Percentiles rank a stretch among this genome's conserved stretches.
These are phyloP conservation scores for Sugiyamaella xylanicola DNA, from an alignment of 1,139 yeast genomes.

Conservation along the genomic window DNA sequence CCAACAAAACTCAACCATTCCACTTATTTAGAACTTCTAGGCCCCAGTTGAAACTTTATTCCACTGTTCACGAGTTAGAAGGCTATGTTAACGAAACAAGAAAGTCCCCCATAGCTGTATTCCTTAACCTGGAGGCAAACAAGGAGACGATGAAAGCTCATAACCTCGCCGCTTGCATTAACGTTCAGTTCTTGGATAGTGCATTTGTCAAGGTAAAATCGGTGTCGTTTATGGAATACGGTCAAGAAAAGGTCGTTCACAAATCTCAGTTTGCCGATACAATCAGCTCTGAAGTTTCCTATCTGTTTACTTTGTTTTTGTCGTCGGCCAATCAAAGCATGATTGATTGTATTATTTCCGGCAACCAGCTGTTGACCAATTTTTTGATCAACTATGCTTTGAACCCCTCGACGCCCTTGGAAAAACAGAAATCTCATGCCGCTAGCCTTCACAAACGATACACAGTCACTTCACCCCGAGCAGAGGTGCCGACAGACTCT, in stretches of 20 bases:
- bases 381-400: slow-evolving; percentile 38
- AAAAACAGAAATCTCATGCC: slow-evolving; percentile 8
- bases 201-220: slow-evolving; percentile 29
- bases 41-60: slow-evolving; percentile 57
- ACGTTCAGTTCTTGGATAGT: slow-evolving; percentile 45
- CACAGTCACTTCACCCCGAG: slow-evolving; percentile 8
- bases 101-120: slow-evolving; percentile 59
- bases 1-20: slow-evolving; percentile 80
- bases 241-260: slow-evolving; percentile 32
- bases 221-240: slow-evolving; percentile 37
- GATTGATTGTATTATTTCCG: slow-evolving; percentile 33
- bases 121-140: slow-evolving; percentile 56
- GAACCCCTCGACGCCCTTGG: slow-evolving; percentile 6
- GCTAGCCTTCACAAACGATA: slow-evolving; percentile 16
- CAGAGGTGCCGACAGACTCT: not conserved
- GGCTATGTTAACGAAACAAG: slow-evolving; percentile 58
- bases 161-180: slow-evolving; percentile 51
- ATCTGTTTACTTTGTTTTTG: slow-evolving; percentile 39
- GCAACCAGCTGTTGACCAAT: slow-evolving; percentile 33
- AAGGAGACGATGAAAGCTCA: slow-evolving; percentile 43
- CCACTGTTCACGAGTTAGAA: slow-evolving; percentile 75
- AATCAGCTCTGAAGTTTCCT: slow-evolving; percentile 40
- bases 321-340: slow-evolving; percentile 38
- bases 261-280: slow-evolving; percentile 34
- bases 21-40: slow-evolving; percentile 64